Conservation (phyloP, 2,329 filamentous ascomycete species). For the Epichloe amarillans region DNA sequence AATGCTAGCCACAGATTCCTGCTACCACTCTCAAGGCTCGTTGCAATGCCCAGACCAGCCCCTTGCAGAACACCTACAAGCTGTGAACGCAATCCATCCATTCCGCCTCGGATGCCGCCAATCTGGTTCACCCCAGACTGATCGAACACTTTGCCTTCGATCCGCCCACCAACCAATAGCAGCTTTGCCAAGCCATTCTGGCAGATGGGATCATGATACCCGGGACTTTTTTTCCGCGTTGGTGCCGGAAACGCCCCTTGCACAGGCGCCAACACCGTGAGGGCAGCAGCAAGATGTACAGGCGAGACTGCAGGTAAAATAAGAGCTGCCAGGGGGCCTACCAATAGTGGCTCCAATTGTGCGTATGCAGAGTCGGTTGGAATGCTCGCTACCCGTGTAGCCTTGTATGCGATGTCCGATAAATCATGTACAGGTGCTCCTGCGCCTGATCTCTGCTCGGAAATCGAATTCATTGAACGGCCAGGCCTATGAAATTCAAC, state of each 20-base stretch:
- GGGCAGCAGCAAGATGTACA: slow-evolving; percentile 65
- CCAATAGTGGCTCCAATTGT: slow-evolving; percentile 60
- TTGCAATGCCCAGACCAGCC: slow-evolving; percentile 64
- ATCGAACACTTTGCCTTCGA: slow-evolving; percentile 80
- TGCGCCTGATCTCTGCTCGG: slow-evolving; percentile 16
- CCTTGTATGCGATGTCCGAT: slow-evolving; percentile 37
- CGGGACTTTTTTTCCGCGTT: slow-evolving; percentile 58
- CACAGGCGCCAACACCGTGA: slow-evolving; percentile 64
- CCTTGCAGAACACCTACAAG: slow-evolving; percentile 70
- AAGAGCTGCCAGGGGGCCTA: slow-evolving; percentile 68
- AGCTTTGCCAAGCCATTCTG: slow-evolving; percentile 79
- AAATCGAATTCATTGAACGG: slow-evolving; percentile 20
- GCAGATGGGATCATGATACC: slow-evolving; percentile 66
- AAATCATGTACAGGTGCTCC: slow-evolving; percentile 35
- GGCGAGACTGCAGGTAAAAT: slow-evolving; percentile 75
- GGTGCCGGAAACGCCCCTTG: slow-evolving; percentile 65
- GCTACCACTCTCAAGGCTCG: slow-evolving; percentile 63
- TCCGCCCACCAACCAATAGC: slow-evolving; percentile 69
- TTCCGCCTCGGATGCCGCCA: slow-evolving; percentile 64
- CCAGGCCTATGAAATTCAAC: slow-evolving; percentile 66
- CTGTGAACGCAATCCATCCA: slow-evolving; percentile 69
- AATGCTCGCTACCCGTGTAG: slow-evolving; percentile 26
- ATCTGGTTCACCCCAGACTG: slow-evolving; percentile 51
- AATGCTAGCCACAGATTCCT: slow-evolving; percentile 80
- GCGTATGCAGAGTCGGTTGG: slow-evolving; percentile 30